These are phyloP conservation scores for Clitopilus hobsonii DNA, from an alignment of 768 basidiomycete species.

Conservation along the genomic window DNA sequence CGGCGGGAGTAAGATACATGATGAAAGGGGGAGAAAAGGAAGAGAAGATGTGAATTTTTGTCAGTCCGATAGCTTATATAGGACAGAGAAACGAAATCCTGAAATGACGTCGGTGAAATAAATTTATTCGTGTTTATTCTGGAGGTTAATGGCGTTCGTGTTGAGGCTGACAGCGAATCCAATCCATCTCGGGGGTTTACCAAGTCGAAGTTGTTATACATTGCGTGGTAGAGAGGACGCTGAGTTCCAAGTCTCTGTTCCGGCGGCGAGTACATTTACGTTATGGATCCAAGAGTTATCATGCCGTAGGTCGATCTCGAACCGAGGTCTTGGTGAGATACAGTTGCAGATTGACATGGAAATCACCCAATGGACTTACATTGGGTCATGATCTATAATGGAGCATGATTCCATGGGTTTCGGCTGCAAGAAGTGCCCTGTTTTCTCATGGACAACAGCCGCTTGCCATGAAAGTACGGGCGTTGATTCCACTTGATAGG, in stretches of 20 bases:
- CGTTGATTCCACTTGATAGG: no score
- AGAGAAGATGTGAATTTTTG: conserved; percentile 2
- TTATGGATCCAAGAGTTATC: not conserved
- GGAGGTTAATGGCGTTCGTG: not conserved
- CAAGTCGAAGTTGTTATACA: no score
- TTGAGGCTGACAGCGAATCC: not conserved
- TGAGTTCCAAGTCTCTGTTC: not conserved
- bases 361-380: not conserved
- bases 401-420: no score
- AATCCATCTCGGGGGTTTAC: no score
- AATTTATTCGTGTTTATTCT: not conserved
- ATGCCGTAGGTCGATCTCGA: not conserved
- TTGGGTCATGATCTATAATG: no score
- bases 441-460: no score
- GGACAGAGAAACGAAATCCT: not conserved
- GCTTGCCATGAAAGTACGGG: no score
- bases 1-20: conserved; percentile 2
- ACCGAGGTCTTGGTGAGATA: not conserved
- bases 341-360: not conserved
- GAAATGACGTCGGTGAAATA: not conserved
- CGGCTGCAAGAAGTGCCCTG: no score
- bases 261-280: not conserved
- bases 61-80: not conserved
- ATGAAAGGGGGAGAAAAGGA: not conserved
- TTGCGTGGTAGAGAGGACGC: not conserved